phyloP scores from a whole-genome alignment of 2,329 filamentous ascomycete genomes.

The Fusarium verrucosum region DNA sequence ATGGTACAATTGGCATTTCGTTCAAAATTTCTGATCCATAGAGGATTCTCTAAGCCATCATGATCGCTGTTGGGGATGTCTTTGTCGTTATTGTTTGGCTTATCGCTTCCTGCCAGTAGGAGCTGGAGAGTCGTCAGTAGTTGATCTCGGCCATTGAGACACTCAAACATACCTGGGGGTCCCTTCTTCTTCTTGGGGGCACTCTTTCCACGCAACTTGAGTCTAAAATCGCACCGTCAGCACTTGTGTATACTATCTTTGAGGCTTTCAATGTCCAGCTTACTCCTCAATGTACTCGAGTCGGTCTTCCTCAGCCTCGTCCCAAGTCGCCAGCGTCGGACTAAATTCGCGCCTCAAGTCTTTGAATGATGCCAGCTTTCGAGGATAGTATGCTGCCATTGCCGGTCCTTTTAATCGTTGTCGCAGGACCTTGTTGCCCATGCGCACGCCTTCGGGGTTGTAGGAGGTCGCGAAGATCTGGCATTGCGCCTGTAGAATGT shows the following conservation, averaged over 20 bases:
- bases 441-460: conserved; percentile 83
- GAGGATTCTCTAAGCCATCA: background rate
- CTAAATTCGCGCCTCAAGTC: conserved; percentile 77
- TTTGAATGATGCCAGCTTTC: conserved; percentile 73
- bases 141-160: background rate
- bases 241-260: background rate
- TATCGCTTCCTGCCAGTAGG: conserved; percentile 47
- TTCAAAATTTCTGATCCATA: background rate
- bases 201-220: conserved; percentile 84
- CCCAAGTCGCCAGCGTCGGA: conserved; percentile 72
- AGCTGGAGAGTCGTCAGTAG: conserved; percentile 38
- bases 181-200: conserved; percentile 87
- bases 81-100: conserved; percentile 26
- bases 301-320: conserved; percentile 82
- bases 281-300: conserved; percentile 77
- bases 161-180: conserved; percentile 48
- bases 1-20: background rate
- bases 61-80: conserved; percentile 15
- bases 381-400: conserved; percentile 88
- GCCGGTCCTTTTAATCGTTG: conserved; percentile 87
- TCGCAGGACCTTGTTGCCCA: conserved; percentile 91
- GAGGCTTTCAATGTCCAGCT: conserved; percentile 39
- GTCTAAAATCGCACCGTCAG: conserved; percentile 57
- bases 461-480: conserved; percentile 89
- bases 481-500: conserved; percentile 76